Base-by-base conservation (phyloP, 352 stramenopile genomes). In the Pythium angustatum region DNA sequence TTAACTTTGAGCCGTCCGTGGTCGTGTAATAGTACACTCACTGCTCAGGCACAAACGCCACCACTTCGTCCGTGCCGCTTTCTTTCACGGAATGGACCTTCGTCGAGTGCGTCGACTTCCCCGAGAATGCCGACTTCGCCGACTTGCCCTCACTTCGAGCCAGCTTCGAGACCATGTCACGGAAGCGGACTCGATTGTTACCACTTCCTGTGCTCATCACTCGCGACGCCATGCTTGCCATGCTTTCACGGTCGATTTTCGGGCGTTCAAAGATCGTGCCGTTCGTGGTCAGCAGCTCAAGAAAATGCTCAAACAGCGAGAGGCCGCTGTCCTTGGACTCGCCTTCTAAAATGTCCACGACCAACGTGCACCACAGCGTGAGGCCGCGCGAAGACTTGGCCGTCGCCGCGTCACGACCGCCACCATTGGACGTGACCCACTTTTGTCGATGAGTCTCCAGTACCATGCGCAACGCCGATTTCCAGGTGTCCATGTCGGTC, bases 151-250 rank as follows among this genome's bases (percentile, higher is more conserved):
- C 54, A 21, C 14, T 34, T 11, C 45, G 53, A 5, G 66, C 56
- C 6, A 68, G 34, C 49, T 69, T 73, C 8, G 59, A 14, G 4
- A 73, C 66, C 59, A 73, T 62, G 5, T 63, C 66, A 5, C 60
- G 66, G 30, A 69, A 55, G 10, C 54, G 52, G 5, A 22, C n/a
- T 27, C 40, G 49, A 15, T 17, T 19, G 22, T 22, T 12, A 5
- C 19, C 19, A 22, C 31, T 65, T 0, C 21, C 21, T 7, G 38
- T 31, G 22, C 56, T 70, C 17, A 34, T n/a, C 5, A 41, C 30
- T 2, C 53, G 43, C 11, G 58, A 61, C 21, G 28, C 14, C 15
- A 15, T 49, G 28, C 19, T 8, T 2, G 28, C 14, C 15, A 15
- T 49, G 28, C 19, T 8, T 2, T 51, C 41, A 2, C 11, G 12